These are phyloP conservation scores for Spatholobus suberectus DNA, from an alignment of 306 rosid species.

Conservation along the genomic window DNA sequence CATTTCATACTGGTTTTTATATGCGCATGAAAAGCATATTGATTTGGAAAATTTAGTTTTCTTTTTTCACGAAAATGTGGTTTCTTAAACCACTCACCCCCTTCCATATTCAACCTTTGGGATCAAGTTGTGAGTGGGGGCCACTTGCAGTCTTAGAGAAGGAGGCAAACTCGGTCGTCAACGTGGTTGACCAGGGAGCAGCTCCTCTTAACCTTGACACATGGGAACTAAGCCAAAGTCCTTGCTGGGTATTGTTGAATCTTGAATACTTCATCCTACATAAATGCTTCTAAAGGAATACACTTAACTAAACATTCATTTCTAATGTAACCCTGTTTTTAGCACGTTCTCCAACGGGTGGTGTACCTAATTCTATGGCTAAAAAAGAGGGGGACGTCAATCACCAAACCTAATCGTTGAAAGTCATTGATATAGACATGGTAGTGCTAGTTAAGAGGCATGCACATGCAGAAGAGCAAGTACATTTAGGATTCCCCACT, in stretches of 20 bases:
- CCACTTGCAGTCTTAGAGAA: neutral
- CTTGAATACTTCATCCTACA: neutral
- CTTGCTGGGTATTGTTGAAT: neutral
- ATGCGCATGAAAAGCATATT: too few relatives aligned
- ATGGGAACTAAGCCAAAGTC: neutral
- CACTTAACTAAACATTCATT: neutral
- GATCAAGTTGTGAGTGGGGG: neutral
- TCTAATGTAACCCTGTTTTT: neutral
- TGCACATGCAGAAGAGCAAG: too few relatives aligned
- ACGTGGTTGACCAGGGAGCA: neutral
- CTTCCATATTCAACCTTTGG: neutral
- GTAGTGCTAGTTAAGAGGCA: too few relatives aligned
- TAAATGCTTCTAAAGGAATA: neutral
- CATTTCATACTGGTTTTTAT: too few relatives aligned
- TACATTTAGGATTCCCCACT: too few relatives aligned
- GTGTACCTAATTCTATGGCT: too few relatives aligned
- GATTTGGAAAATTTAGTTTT: too few relatives aligned
- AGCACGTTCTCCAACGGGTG: neutral
- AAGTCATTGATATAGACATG: too few relatives aligned
- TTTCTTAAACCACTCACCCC: neutral
- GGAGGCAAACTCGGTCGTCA: neutral
- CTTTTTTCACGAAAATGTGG: too few relatives aligned
- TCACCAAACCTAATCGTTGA: neutral
- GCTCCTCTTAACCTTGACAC: too few relatives aligned
- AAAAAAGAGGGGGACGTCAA: too few relatives aligned